A percentile compares a stretch with the other conserved stretches of the same genome.
Evolutionary conservation across 345 rosid species (phyloP).

Genomic region (Salix purpurea): DNA sequence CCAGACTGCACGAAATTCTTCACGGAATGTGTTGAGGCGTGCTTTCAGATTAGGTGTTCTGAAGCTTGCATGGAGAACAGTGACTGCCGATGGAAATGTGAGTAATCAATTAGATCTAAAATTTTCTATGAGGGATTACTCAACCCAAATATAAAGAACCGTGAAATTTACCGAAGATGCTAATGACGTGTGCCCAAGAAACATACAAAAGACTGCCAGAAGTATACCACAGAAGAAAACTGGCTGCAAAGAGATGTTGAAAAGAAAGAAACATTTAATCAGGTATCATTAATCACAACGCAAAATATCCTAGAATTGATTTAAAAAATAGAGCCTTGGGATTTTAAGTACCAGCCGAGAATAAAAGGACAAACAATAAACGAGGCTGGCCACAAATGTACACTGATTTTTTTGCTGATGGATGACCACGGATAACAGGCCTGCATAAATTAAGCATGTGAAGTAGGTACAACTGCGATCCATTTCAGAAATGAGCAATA

Average conservation of each 20-base stretch:
- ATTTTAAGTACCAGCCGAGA: constrained; percentile 58
- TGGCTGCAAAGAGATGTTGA: constrained; percentile 37
- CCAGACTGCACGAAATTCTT: constrained; percentile 97
- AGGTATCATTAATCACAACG: background rate
- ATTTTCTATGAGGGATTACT: background rate
- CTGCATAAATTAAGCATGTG: constrained; percentile 35
- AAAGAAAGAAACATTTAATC: background rate
- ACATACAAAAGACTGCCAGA: constrained; percentile 71
- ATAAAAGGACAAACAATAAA: constrained; percentile 69
- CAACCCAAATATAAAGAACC: too few relatives aligned
- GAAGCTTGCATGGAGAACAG: constrained; percentile 78
- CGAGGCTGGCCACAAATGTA: constrained; percentile 86
- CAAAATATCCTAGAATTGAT: background rate
- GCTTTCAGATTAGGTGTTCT: constrained; percentile 97
- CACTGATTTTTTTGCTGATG: constrained; percentile 71
- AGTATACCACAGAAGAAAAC: constrained; percentile 73
- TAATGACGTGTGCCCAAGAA: constrained; percentile 66
- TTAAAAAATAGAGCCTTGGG: background rate
- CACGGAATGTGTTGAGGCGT: constrained; percentile 91
- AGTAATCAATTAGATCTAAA: background rate
- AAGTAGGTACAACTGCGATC: background rate
- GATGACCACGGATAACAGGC: constrained; percentile 93
- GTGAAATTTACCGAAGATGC: constrained; percentile 54
- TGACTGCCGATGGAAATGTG: constrained; percentile 37
- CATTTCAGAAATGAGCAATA: constrained; percentile 3